Conservation (phyloP, 129 eudicot genomes). For the Mikania micrantha region DNA sequence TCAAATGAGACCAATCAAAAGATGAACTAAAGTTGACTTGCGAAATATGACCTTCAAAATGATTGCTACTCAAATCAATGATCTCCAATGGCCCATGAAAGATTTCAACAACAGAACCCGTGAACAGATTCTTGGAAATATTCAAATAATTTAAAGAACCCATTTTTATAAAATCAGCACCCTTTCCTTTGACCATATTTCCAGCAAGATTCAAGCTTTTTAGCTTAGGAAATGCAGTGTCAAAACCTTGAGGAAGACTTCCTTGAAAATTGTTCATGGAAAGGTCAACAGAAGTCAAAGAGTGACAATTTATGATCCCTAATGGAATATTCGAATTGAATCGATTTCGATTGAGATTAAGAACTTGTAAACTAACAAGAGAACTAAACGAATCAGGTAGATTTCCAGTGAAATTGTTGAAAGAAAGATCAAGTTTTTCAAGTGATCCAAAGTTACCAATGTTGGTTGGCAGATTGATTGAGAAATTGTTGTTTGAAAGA, state of each 20-base stretch:
- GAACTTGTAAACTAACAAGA: conserved; percentile 39
- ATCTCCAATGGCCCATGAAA: conserved; percentile 64
- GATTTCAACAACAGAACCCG: conserved; percentile 66
- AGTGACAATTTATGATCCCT: conserved; percentile 51
- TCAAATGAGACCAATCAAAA: conserved; percentile 57
- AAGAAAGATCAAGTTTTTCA: conserved; percentile 67
- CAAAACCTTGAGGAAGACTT: conserved; percentile 60
- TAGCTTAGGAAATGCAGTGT: conserved; percentile 54
- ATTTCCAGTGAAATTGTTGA: conserved; percentile 47
- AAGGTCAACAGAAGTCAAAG: conserved; percentile 58
- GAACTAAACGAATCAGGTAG: conserved; percentile 69
- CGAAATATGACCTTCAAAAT: conserved; percentile 70
- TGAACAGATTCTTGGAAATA: conserved; percentile 57
- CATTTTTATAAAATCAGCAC: conserved; percentile 60
- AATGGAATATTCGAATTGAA: conserved; percentile 45
- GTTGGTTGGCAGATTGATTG: conserved; percentile 53
- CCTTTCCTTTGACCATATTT: conserved; percentile 53
- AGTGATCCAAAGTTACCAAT: conserved; percentile 67
- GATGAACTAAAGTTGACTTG: conserved; percentile 30
- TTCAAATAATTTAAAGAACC: conserved; percentile 45
- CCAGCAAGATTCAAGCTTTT: conserved; percentile 57
- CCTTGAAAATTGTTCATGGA: conserved; percentile 57
- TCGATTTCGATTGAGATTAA: conserved; percentile 48
- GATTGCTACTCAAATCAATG: conserved; percentile 68
- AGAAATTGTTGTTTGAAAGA: conserved; percentile 55